Evolutionary conservation across 306 rosid genomes (phyloP).

Genomic region (Prunus mongolica): DNA sequence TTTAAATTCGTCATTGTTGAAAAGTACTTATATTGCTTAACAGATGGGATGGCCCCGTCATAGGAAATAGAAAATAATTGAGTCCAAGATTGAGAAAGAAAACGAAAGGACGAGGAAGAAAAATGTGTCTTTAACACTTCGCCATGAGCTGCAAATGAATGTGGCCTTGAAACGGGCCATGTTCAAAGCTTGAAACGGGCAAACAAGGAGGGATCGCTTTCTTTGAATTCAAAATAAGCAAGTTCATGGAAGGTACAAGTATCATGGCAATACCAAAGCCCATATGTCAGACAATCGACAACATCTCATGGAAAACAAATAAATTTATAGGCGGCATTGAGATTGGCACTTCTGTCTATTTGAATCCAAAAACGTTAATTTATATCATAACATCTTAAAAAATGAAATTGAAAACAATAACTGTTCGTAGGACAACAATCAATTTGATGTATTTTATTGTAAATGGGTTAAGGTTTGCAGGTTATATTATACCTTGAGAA

Average conservation of each 20-base stretch:
- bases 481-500: neutral
- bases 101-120: neutral
- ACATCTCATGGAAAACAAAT: too few relatives aligned
- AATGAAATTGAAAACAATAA: neutral
- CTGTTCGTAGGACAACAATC: neutral
- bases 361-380: neutral
- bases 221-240: slow-evolving; percentile 22
- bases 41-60: neutral
- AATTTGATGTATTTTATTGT: neutral
- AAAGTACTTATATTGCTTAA: neutral
- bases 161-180: slow-evolving; percentile 4
- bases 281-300: neutral
- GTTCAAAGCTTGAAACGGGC: slow-evolving; percentile 8
- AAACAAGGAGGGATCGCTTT: neutral
- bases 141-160: neutral
- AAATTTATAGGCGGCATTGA: neutral
- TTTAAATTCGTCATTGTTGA: too few relatives aligned
- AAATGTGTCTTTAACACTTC: neutral
- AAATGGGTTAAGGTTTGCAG: neutral
- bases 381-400: neutral
- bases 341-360: neutral
- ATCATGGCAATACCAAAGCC: neutral
- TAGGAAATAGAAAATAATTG: neutral
- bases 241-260: slow-evolving; percentile 1
- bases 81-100: neutral